A percentile compares a stretch with the other conserved stretches of the same genome.
These are phyloP conservation scores for Penicillium digitatum DNA, from an alignment of 2,329 filamentous ascomycete genomes.

Conservation along the genomic window DNA sequence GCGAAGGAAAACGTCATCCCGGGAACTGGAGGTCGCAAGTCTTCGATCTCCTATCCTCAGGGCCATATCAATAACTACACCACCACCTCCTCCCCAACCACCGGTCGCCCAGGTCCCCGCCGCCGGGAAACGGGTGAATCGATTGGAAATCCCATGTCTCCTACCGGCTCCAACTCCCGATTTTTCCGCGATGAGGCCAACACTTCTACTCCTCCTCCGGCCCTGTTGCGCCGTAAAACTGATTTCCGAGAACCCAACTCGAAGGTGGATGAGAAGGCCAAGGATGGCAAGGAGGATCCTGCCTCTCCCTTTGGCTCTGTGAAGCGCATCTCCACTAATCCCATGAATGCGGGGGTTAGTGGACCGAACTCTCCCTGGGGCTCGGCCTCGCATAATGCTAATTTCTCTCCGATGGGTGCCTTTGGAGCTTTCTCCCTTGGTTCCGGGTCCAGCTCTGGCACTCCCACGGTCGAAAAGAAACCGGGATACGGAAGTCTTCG, in stretches of 20 bases:
- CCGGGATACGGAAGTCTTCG: conserved; percentile 61
- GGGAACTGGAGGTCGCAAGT: conserved; percentile 63
- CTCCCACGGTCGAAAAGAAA: conserved; percentile 66
- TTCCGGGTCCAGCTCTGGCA: conserved; percentile 47
- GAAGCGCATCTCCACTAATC: conserved; percentile 55
- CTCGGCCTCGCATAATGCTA: conserved; percentile 56
- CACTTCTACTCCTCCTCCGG: conserved; percentile 58
- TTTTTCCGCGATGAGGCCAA: conserved; percentile 51
- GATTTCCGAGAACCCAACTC: conserved; percentile 54
- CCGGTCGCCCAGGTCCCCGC: conserved; percentile 68
- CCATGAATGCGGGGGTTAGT: conserved; percentile 49
- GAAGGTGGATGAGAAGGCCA: conserved; percentile 50
- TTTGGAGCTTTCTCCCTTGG: conserved; percentile 86
- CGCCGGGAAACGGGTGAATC: conserved; percentile 81
- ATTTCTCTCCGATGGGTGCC: conserved; percentile 70
- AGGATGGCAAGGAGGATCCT: conserved; percentile 42
- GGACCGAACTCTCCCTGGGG: conserved; percentile 56
- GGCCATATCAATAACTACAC: conserved; percentile 62
- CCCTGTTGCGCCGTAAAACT: conserved; percentile 58
- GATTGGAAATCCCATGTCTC: conserved; percentile 50
- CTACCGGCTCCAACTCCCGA: conserved; percentile 43
- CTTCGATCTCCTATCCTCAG: conserved; percentile 68
- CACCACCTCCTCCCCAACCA: conserved; percentile 69
- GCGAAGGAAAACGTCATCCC: conserved; percentile 53
- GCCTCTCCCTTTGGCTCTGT: conserved; percentile 51